phyloP scores from a whole-genome alignment of 225 moss, liverwort and hornwort genomes.

The Sphagnum contortum region DNA sequence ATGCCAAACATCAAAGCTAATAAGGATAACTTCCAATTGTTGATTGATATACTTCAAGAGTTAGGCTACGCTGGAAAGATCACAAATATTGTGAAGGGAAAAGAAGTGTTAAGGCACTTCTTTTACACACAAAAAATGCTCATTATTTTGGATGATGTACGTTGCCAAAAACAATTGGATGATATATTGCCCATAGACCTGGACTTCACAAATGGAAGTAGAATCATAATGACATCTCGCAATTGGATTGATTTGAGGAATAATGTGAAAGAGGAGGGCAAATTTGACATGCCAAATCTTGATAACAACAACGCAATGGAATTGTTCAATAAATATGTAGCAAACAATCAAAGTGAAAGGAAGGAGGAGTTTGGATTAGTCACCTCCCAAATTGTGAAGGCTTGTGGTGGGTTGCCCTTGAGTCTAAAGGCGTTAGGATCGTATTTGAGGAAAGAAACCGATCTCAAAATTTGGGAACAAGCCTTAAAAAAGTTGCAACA shows the following conservation, averaged over 20 bases:
- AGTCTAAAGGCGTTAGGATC: constrained; percentile 7
- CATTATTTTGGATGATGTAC: constrained; percentile 2
- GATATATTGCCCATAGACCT: background rate
- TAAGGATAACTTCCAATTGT: background rate
- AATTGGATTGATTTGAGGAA: background rate
- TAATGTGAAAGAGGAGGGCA: background rate
- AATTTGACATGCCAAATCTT: constrained; percentile 2
- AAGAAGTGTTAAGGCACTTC: background rate
- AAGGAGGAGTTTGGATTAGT: no score
- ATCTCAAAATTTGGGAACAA: constrained; percentile 6
- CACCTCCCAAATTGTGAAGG: constrained; percentile 1
- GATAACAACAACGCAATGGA: background rate
- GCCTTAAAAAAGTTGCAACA: constrained; percentile 1
- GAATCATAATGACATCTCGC: constrained; percentile 1
- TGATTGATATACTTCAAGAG: background rate
- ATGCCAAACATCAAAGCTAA: background rate
- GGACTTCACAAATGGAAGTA: background rate
- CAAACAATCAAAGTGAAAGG: no score
- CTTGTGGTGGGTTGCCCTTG: constrained; percentile 6
- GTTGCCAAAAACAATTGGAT: background rate
- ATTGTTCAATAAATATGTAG: background rate
- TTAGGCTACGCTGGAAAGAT: background rate
- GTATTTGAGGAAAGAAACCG: background rate
- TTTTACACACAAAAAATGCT: background rate
- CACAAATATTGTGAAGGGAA: background rate